A percentile compares a stretch with the other conserved stretches of the same genome.
phyloP scores from a whole-genome alignment of 345 rosid species.

The Brassica cretica region DNA sequence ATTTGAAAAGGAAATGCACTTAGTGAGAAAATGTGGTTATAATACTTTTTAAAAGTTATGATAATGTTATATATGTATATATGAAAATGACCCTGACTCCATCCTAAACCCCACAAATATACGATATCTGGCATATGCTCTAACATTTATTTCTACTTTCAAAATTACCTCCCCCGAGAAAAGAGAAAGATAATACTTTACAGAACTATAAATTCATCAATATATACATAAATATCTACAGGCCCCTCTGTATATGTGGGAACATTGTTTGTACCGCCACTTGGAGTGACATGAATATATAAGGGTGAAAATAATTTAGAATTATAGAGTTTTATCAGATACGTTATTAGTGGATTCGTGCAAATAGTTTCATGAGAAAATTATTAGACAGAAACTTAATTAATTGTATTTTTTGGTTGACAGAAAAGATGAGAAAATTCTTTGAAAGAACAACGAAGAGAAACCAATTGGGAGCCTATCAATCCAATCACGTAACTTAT shows the following conservation, averaged over 20 bases:
- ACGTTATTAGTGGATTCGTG: constrained; percentile 3
- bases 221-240: neutral
- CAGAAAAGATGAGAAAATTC: constrained; percentile 4
- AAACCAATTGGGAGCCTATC: constrained; percentile 18
- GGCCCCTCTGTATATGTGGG: neutral
- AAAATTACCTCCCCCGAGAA: neutral
- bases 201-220: constrained; percentile 7
- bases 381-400: constrained; percentile 6
- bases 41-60: constrained; percentile 26
- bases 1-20: constrained; percentile 32
- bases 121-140: constrained; percentile 30
- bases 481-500: constrained; percentile 25
- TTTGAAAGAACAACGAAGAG: constrained; percentile 22
- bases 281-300: constrained; percentile 15
- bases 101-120: constrained; percentile 34
- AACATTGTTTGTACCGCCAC: constrained; percentile 14
- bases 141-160: constrained; percentile 4
- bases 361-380: neutral
- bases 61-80: neutral
- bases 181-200: neutral
- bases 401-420: neutral
- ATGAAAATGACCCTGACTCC: constrained; percentile 25
- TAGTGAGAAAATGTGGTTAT: neutral
- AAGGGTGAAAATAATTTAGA: neutral
- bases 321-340: neutral